Evolutionary conservation across 1,284 basidiomycete genomes (phyloP).

Genomic region (Irpex sp.): DNA sequence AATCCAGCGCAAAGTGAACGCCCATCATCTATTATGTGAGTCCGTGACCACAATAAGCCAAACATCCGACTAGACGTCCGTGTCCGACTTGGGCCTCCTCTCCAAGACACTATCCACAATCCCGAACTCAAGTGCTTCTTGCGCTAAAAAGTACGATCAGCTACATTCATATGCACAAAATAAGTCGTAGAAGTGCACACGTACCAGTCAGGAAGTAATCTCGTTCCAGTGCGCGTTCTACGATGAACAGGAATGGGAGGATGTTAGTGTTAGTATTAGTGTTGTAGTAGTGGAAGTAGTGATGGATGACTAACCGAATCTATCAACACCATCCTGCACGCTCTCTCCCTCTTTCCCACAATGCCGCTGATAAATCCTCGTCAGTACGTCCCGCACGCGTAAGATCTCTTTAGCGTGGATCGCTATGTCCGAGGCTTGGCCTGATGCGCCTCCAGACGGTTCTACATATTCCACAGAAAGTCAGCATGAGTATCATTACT

Average conservation of each 20-base stretch:
- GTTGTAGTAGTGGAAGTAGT: constrained; percentile 2
- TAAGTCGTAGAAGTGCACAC: no score
- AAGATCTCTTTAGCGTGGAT: constrained; percentile 93
- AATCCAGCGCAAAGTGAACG: no score
- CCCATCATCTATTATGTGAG: no score
- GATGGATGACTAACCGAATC: constrained; percentile 62
- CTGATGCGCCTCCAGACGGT: constrained; percentile 89
- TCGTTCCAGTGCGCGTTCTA: constrained; percentile 83
- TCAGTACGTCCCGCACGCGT: constrained; percentile 75
- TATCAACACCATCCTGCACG: constrained; percentile 54
- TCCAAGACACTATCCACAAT: constrained; percentile 88
- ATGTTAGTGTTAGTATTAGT: constrained; percentile 2
- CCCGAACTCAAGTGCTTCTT: constrained; percentile 84
- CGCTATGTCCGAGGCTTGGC: constrained; percentile 90
- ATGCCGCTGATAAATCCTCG: constrained; percentile 79
- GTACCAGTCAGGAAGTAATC: constrained; percentile 92
- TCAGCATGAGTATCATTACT: no score
- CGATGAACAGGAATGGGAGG: constrained; percentile 7
- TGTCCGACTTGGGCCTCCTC: constrained; percentile 46
- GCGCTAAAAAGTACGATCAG: constrained; percentile 46
- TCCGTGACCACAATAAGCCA: background rate
- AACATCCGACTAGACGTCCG: constrained; percentile 10
- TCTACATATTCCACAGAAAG: no score
- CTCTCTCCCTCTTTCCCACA: constrained; percentile 66
- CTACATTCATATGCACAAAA: no score